Evolutionary conservation across 78 protist species (phyloP).

Genomic region (Dictyostelium brefeldianum): DNA sequence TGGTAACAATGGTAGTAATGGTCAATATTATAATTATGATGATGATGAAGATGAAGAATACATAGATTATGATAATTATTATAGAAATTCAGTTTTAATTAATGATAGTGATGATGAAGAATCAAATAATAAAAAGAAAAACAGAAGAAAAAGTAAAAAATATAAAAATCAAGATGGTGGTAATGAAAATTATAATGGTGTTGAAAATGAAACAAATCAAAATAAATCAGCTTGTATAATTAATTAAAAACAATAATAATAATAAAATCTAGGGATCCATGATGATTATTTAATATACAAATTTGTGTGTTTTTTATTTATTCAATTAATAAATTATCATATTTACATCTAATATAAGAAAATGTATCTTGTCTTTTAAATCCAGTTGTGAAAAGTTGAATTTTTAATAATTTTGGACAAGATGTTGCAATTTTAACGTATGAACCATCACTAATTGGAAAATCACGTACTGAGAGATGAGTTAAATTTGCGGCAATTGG

Average conservation of each 20-base stretch:
- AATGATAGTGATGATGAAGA: not conserved
- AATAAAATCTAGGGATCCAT: not conserved
- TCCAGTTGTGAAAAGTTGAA: not conserved
- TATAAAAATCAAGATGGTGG: not conserved
- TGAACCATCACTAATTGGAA: conserved; percentile 1
- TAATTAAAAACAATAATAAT: not conserved
- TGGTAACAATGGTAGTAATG: not conserved
- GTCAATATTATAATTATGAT: not conserved
- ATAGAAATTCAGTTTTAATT: not conserved
- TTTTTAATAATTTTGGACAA: not conserved
- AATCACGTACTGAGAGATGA: not conserved
- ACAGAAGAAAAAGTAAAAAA: not conserved
- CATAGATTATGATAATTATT: conserved; percentile 11
- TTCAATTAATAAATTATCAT: too few species aligned
- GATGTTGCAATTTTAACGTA: not conserved
- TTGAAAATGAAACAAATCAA: not conserved
- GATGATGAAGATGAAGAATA: conserved; percentile 21
- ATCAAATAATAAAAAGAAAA: too few species aligned
- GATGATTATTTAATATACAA: too few species aligned
- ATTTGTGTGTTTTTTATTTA: too few species aligned
- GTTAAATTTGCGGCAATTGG: not conserved
- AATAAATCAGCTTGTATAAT: conserved; percentile 17
- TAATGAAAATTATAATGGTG: not conserved
- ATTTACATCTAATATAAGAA: not conserved
- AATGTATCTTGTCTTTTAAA: conserved; percentile 17